Conservation (phyloP, 768 basidiomycete species). For the Amylocystis lapponica region DNA sequence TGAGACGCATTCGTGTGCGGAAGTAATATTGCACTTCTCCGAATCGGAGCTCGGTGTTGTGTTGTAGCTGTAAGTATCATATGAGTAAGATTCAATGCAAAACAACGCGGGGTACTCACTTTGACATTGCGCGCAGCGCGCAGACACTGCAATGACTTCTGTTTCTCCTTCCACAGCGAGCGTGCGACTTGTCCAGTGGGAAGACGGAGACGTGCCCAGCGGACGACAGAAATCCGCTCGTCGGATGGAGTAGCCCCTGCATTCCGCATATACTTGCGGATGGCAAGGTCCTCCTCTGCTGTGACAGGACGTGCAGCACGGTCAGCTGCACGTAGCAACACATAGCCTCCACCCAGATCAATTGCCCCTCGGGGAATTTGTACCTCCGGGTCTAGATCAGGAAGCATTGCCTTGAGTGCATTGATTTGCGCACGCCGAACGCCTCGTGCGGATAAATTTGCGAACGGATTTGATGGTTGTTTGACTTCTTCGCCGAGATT, state of each 20-base stretch:
- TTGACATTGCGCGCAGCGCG: conserved; percentile 26
- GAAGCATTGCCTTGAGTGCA: conserved; percentile 13
- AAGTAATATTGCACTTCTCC: too few species aligned
- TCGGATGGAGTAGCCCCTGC: neutral
- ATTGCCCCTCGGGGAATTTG: neutral
- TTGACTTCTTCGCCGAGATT: conserved; percentile 20
- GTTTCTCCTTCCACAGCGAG: conserved; percentile 27
- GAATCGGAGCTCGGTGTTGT: too few species aligned
- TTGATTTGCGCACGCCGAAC: conserved; percentile 17
- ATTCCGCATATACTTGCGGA: neutral
- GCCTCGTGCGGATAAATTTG: conserved; percentile 19
- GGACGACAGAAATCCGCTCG: neutral
- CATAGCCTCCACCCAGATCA: neutral
- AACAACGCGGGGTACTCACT: too few species aligned
- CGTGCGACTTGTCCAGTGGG: conserved; percentile 34
- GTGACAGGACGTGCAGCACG: neutral
- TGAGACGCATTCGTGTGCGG: too few species aligned
- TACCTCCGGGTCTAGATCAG: neutral
- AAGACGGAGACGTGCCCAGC: conserved; percentile 31
- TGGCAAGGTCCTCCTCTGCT: neutral
- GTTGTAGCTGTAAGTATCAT: too few species aligned
- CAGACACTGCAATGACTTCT: conserved; percentile 12
- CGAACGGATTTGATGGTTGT: conserved; percentile 21
- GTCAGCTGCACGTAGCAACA: neutral
- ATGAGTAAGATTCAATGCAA: too few species aligned